Evolutionary conservation across 2,329 filamentous ascomycete species (phyloP), one percentile per base, ranked within the genome.

Genomic region (Cryphonectria parasitica): DNA sequence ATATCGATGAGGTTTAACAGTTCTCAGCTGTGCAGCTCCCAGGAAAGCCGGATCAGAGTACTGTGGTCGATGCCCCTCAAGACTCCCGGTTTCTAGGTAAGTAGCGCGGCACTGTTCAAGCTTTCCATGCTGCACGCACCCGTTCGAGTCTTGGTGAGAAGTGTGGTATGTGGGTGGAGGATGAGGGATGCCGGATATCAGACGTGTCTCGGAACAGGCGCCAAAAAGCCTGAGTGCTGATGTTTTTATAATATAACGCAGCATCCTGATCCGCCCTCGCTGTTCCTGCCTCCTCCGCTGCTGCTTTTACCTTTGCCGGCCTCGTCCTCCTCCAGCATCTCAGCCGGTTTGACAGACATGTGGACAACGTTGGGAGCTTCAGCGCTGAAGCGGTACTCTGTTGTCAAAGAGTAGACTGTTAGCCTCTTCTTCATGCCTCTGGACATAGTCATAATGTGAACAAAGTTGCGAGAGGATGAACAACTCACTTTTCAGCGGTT

Each of bases 341-440:
- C 93, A 77, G 94, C 91, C 2, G 94, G 94, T 75, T 93, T 92
- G 75, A 97, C 90, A 7, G 92, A 95, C 94, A 97, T 97, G 80
- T 97, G 94, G n/a, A 97, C 90, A 39, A 97, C 92, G 75, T 97
- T 97, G 10, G 92, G 89, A 15, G 86, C 84, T 73, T 94, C 91
- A 41, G 86, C 85, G 77, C 89, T 92, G 77, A 97, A 94, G 72
- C 90, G 91, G 77, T 93, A 95, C 74, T 95, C 94, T 97, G 76
- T 6, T 36, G 28, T 34, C 22, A 22, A 45, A 11, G 52, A 64
- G 41, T 19, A 64, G 17, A 28, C 31, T n/a, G 64, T 67, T 60
- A 72, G 63, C 22, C 11, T 67, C 54, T 22, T 49, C 36, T 31
- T 31, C 39, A 43, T 39, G 8, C 22, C 45, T n/a, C 36, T 64